Evolutionary conservation across 257 asterid species (phyloP).

Genomic region (Nicotiana otophora): DNA sequence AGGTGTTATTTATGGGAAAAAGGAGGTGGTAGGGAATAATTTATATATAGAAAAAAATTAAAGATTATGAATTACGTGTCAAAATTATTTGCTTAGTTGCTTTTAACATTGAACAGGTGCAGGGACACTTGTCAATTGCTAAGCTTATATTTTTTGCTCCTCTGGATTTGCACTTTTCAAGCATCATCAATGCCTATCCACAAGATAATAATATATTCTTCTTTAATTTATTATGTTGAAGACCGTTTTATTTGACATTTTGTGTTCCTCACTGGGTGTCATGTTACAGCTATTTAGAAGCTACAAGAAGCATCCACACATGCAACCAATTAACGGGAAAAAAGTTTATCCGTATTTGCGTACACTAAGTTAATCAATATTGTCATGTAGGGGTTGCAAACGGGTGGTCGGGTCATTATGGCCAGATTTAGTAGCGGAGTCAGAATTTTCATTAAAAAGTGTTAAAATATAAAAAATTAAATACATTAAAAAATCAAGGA

Average conservation of each 20-base stretch:
- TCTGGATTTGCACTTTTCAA: background rate
- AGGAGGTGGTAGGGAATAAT: background rate
- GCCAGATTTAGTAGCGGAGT: no score
- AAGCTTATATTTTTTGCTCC: background rate
- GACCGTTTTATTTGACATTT: background rate
- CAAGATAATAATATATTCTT: background rate
- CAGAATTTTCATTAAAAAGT: no score
- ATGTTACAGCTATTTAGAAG: background rate
- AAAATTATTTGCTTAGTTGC: background rate
- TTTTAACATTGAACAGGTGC: slow-evolving; percentile 19
- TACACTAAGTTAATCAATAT: no score
- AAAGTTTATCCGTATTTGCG: no score
- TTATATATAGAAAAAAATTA: background rate
- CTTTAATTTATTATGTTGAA: background rate
- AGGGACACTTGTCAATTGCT: slow-evolving; percentile 22
- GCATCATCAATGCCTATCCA: background rate
- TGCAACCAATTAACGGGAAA: background rate
- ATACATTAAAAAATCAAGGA: no score
- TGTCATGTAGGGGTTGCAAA: no score
- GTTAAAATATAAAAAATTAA: no score
- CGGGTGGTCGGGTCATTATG: no score
- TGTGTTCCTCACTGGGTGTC: background rate
- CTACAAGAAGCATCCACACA: background rate
- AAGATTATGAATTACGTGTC: slow-evolving; percentile 20
- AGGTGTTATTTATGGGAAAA: background rate